These are phyloP conservation scores for Thalassiosira hispida DNA, from an alignment of 352 stramenopile species.

Conservation along the genomic window DNA sequence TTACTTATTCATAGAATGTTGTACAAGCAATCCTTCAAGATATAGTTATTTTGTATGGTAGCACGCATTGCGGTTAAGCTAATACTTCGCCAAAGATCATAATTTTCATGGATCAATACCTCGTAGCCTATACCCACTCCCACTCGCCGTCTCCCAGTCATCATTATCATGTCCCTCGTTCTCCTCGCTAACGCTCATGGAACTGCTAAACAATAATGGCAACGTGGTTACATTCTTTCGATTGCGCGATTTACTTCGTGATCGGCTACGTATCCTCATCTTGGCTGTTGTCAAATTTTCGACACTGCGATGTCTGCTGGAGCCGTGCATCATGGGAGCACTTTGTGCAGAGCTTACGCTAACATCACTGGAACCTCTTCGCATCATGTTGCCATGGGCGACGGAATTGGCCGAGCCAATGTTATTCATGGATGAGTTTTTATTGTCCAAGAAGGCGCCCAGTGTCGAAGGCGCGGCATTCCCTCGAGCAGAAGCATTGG, in stretches of 20 bases:
- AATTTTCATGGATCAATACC: constrained; percentile 43
- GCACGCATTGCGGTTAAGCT: too few relatives aligned
- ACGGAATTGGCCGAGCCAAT: constrained; percentile 28
- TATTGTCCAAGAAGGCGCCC: constrained; percentile 31
- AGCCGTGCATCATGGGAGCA: constrained; percentile 24
- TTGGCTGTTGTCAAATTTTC: constrained; percentile 47
- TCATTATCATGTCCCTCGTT: constrained; percentile 39
- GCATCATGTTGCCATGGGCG: constrained; percentile 12
- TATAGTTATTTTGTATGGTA: too few relatives aligned
- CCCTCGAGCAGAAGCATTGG: neutral
- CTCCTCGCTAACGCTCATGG: constrained; percentile 58
- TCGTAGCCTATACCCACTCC: constrained; percentile 45
- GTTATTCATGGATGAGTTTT: constrained; percentile 10
- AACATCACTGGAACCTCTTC: constrained; percentile 19
- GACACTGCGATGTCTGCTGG: constrained; percentile 2
- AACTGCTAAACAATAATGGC: constrained; percentile 46
- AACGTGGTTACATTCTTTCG: constrained; percentile 41
- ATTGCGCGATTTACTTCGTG: constrained; percentile 23
- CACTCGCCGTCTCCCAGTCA: constrained; percentile 47
- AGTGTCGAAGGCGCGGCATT: neutral
- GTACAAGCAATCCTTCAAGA: too few relatives aligned
- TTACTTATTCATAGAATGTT: too few relatives aligned
- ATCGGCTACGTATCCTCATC: constrained; percentile 44
- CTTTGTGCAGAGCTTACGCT: constrained; percentile 29
- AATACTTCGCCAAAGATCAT: too few relatives aligned